Evolutionary conservation across 2,329 filamentous ascomycete genomes (phyloP), one percentile per base, ranked within the genome.

Genomic region (Alternaria triticina): DNA sequence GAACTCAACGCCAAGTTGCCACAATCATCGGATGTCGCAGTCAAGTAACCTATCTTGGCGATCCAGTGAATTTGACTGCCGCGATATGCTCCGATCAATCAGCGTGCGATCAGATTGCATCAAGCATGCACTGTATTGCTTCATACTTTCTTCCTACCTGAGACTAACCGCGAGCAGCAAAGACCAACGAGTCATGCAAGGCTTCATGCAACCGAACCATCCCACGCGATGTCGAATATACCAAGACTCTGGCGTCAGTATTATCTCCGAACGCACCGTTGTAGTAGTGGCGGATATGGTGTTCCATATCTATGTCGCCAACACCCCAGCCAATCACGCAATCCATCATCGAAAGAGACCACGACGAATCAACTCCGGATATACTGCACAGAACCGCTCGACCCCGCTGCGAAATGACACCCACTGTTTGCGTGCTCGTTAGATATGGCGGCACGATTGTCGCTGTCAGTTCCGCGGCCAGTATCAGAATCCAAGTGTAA

Each of bases 251-350:
- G 27, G 46, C 56, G 45, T 59, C 49, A 63, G 57, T 46, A 47
- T 20, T 62, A 63, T 60, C 57, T 60, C 59, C 62, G 36, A 36
- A 47, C 56, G 45, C 60, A 25, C 43, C 23, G 50, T 63, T 65
- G 61, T n/a, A 46, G 58, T 40, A 50, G 57, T 57, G 57, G 46
- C 40, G 50, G 59, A 52, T 54, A 57, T 54, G 49, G 28, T 52
- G 58, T 61, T 66, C 60, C 60, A 49, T 45, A 67, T 64, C 52
- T 40, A 74, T 77, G 75, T 77, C 69, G 75, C 70, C 65, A 72
- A 56, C 27, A 55, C 50, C 70, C 69, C 61, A 60, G 70, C 74
- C 72, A 74, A 77, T 78, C 70, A 77, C 76, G 76, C 75, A 73
- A 78, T 77, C 44, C 52, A 64, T 61, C 57, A 67, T 68, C 58